These are phyloP conservation scores for Puccinia triticina DNA, from an alignment of 1,284 basidiomycete genomes.

Conservation along the genomic window DNA sequence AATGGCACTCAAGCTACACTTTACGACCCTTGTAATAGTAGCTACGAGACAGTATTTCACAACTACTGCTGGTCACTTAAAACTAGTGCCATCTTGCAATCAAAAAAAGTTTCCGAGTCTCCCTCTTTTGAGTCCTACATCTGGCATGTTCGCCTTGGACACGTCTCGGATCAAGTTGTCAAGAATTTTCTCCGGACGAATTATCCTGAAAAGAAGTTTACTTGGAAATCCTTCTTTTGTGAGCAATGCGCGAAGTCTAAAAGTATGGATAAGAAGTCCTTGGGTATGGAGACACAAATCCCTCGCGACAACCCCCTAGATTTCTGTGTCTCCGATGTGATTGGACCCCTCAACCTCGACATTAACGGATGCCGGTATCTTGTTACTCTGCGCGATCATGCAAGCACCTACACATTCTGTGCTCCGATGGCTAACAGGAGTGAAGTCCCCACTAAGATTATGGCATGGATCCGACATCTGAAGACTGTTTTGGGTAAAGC, in stretches of 20 bases:
- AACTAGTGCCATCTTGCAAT: neutral
- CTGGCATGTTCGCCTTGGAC: too few species aligned
- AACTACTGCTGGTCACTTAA: neutral
- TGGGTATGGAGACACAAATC: too few species aligned
- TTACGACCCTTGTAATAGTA: neutral
- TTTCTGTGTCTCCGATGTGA: neutral
- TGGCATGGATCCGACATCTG: neutral
- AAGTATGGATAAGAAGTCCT: too few species aligned
- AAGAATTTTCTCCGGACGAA: neutral
- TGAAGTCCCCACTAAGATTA: conserved; percentile 2
- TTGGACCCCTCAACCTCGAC: neutral
- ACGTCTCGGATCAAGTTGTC: neutral
- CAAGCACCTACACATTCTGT: conserved; percentile 25
- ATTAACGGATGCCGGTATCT: neutral
- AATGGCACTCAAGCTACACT: neutral
- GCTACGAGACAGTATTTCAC: neutral
- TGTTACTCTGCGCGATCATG: too few species aligned
- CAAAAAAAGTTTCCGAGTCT: neutral
- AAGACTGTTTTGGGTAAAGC: neutral
- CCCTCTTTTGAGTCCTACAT: neutral
- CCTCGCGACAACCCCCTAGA: too few species aligned
- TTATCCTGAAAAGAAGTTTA: neutral
- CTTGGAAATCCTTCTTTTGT: too few species aligned
- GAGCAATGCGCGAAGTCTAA: too few species aligned
- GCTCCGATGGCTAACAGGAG: neutral